Base-by-base conservation (phyloP, 108 stramenopile species). In the Chaetoceros tenuissimus region DNA sequence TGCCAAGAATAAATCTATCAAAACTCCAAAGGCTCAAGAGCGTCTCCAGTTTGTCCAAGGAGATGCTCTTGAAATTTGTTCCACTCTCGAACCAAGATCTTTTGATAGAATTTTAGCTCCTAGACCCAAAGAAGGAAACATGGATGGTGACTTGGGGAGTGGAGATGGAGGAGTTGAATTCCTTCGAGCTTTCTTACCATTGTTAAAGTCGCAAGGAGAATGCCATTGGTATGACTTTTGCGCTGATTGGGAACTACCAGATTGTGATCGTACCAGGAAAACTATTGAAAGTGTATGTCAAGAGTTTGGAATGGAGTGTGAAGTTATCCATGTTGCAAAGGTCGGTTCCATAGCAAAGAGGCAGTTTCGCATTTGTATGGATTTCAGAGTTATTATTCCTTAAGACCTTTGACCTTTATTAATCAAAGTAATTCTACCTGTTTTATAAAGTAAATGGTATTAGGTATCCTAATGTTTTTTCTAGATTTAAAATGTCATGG, bases 141-240 rank as follows among this genome's bases (percentile, higher is more conserved):
- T 59, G 56, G 91, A 93, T 71, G 87, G 87, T 16, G 91, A 93
- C 56, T 51, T 93, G 51, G 86, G 84, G 17, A 59, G 48, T 3
- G 91, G 85, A 21, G 81, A 88, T 60, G 81, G 79, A 7, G 87
- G 91, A 17, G 59, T 60, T 34, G 19, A 45, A 45, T 89, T 86
- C 46, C 59, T 93, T 29, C 29, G 69, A 43, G 73, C 59, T 3
- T 60, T 93, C 56, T 44, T 93, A 28, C 83, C 82, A 24, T 54
- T 82, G 22, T 44, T 93, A 55, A 87, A 81, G 43, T 62, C 77
- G 28, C 71, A 80, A 43, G 87, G 84, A 24, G 88, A 85, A 59
- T 74, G 76, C 31, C 88, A 89, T 55, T 89, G 88, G 88, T 89
- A 85, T 65, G 88, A 89, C 44, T 89, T 89, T 73, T 75, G 69